Conservation (phyloP, 768 basidiomycete genomes). For the Tubosaeta brunneosetosa region DNA sequence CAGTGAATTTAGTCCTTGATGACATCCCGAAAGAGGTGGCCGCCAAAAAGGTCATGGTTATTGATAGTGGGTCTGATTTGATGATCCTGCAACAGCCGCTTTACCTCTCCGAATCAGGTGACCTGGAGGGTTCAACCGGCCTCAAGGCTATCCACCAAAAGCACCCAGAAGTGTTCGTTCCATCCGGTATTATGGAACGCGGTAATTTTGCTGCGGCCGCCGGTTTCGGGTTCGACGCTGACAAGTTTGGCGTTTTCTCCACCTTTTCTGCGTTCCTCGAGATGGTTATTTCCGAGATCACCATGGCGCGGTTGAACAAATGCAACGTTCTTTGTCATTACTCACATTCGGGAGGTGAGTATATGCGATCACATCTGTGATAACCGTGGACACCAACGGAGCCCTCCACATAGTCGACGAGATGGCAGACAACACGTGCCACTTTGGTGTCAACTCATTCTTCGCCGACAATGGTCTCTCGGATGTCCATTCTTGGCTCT, state of each 20-base stretch:
- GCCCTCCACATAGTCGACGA: conserved; percentile 50
- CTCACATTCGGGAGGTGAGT: conserved; percentile 78
- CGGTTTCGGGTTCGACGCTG: conserved; percentile 77
- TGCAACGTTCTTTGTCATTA: conserved; percentile 88
- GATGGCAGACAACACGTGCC: conserved; percentile 58
- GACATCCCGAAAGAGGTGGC: conserved; percentile 71
- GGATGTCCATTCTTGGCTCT: conserved; percentile 73
- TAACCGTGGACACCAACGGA: not conserved
- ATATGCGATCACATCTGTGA: conserved; percentile 5
- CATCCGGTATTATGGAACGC: conserved; percentile 85
- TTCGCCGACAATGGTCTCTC: conserved; percentile 86
- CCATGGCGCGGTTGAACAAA: conserved; percentile 89
- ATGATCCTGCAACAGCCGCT: not conserved
- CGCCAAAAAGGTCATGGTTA: conserved; percentile 76
- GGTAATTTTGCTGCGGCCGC: conserved; percentile 82
- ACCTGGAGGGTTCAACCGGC: conserved; percentile 87
- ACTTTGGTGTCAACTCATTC: conserved; percentile 79
- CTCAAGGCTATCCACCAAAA: conserved; percentile 85
- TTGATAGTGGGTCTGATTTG: conserved; percentile 59
- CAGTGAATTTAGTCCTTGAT: conserved; percentile 76
- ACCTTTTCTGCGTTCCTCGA: conserved; percentile 91
- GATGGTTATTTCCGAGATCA: conserved; percentile 85
- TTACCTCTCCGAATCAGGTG: conserved; percentile 43
- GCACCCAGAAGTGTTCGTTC: conserved; percentile 82
- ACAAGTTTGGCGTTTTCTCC: conserved; percentile 85